These are phyloP conservation scores for Cinnamomum micranthum DNA, from an alignment of 164 flowering plant species.

Conservation along the genomic window DNA sequence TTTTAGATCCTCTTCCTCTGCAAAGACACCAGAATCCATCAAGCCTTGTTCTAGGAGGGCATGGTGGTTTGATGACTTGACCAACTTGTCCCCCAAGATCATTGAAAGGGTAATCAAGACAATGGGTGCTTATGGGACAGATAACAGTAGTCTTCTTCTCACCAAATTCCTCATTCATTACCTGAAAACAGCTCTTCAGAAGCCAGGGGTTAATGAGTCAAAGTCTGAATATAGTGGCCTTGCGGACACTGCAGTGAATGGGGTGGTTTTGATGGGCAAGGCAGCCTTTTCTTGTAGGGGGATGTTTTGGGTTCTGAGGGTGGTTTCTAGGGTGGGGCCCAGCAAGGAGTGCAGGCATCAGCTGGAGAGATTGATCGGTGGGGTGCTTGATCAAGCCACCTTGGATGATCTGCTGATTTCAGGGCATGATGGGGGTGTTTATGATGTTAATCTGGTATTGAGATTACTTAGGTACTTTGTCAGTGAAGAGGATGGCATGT, in stretches of 20 bases:
- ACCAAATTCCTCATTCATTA: conserved; percentile 73
- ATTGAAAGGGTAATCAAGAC: conserved; percentile 40
- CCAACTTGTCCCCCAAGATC: conserved; percentile 45
- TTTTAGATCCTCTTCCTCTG: conserved; percentile 29
- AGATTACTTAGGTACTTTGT: conserved; percentile 67
- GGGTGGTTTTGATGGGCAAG: conserved; percentile 47
- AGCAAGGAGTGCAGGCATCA: conserved; percentile 38
- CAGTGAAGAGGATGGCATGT: conserved; percentile 16
- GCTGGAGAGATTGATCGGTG: conserved; percentile 70
- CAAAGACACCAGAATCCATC: conserved; percentile 19
- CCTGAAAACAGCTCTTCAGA: conserved; percentile 40
- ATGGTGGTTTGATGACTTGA: conserved; percentile 87
- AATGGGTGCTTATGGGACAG: conserved; percentile 39
- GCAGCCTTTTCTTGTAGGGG: conserved; percentile 61
- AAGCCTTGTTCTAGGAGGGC: conserved; percentile 19
- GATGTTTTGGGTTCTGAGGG: conserved; percentile 59
- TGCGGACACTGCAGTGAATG: conserved; percentile 66
- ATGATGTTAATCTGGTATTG: conserved; percentile 73
- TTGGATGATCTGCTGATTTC: conserved; percentile 67
- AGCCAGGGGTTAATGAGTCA: conserved; percentile 3
- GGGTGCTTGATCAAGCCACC: conserved; percentile 66
- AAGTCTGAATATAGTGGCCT: conserved; percentile 36
- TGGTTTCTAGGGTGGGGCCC: conserved; percentile 52
- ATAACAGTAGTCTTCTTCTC: conserved; percentile 50
- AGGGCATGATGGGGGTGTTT: conserved; percentile 35